Conservation (phyloP, 345 rosid genomes). For the Nasturtium officinale region DNA sequence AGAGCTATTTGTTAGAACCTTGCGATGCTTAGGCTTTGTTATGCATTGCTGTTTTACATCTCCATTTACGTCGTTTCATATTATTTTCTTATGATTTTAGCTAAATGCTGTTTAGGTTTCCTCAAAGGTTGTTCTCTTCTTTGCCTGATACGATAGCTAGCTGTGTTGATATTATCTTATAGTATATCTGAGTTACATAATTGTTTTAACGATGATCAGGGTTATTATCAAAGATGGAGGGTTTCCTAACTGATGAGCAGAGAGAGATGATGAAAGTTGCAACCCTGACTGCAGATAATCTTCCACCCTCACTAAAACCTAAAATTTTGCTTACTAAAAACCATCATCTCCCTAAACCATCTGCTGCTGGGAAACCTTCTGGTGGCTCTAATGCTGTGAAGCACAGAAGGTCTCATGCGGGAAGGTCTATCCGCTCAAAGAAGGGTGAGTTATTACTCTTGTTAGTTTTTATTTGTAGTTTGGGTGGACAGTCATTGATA, state of each 20-base stretch:
- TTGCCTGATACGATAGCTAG: background rate
- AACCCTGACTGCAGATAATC: constrained; percentile 50
- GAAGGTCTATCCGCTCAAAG: constrained; percentile 73
- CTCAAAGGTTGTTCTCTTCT: constrained; percentile 17
- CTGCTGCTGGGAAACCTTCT: constrained; percentile 56
- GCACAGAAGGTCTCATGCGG: constrained; percentile 83
- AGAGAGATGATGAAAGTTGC: constrained; percentile 83
- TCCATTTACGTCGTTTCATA: constrained; percentile 4
- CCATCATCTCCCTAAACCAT: constrained; percentile 54
- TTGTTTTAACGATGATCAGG: constrained; percentile 1
- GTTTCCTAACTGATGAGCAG: constrained; percentile 82
- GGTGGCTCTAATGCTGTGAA: constrained; percentile 61
- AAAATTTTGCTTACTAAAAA: constrained; percentile 61
- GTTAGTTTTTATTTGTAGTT: background rate
- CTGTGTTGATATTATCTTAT: background rate
- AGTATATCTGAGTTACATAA: background rate
- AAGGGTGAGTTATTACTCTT: constrained; percentile 58
- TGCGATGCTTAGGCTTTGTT: background rate
- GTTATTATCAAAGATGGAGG: constrained; percentile 55
- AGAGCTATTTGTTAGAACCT: background rate
- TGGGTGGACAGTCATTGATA: background rate
- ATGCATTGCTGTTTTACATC: constrained; percentile 16
- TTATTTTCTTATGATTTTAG: background rate
- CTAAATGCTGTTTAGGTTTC: background rate
- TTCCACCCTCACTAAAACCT: constrained; percentile 72